Base-by-base conservation (phyloP, 2,329 filamentous ascomycete species). In the Dryadomyces sulphureus region DNA sequence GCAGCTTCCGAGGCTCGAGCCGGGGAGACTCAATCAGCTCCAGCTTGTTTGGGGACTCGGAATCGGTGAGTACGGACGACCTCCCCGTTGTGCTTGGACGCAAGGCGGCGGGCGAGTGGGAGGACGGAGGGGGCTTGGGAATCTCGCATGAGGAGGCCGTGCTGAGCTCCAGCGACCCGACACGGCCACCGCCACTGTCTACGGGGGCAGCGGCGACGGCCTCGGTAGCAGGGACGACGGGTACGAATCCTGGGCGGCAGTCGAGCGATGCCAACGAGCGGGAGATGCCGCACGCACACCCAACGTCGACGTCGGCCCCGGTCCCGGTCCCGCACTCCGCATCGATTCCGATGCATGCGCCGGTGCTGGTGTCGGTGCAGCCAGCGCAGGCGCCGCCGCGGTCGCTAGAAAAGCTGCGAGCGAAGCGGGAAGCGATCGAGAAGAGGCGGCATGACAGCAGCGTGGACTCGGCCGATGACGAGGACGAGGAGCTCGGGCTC, bases 381-480 rank as follows among this genome's bases (percentile, higher is more conserved):
- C 27, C 27, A 32, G 62, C 67, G 12, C 61, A 66, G 16, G 17
- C 34, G 5, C 5, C 74, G 36, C 79, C 75, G 50, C 78, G 79
- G 22, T 85, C 84, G 4, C 68, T 78, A 2, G 87, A 94, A 56
- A 79, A 82, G 52, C 74, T 88, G 21, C 78, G 76, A 52, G 76
- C 77, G 3, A 90, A 84, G 60, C 77, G 82, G 27, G 83, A 88
- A 52, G 79, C 79, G 7, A 63, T 86, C 30, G 85, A 94, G 56
- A 85, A 77, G 54, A 75, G 79, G 39, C 74, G 77, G 16, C 65
- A 78, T 34, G 86, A 94, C 54, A 80, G 84, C 32, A 75, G 69
- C 46, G 79, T 77, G 14, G 90, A 95, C 56, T 94, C 86, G 25
- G 89, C 89, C 5, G 90, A 95, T 56, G 90, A 95, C 54, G 90